A percentile compares a stretch with the other conserved stretches of the same genome.
Conservation (phyloP, 441 rosid genomes). For the Geranium incanum region DNA sequence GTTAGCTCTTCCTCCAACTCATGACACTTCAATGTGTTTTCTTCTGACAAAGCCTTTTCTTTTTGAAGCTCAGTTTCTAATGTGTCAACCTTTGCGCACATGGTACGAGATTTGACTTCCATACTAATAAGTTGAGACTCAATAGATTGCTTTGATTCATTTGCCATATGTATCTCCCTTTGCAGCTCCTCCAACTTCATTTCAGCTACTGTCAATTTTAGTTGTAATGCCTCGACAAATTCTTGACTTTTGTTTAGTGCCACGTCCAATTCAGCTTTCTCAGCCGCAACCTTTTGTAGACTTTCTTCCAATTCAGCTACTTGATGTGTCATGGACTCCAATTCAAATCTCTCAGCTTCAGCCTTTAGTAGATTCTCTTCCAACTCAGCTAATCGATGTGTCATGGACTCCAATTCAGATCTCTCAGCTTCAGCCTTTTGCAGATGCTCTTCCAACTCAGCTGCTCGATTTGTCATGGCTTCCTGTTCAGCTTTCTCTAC, state of each 20-base stretch:
- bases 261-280: slow-evolving; percentile 36
- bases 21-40: slow-evolving; percentile 32
- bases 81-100: slow-evolving; percentile 39
- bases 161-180: slow-evolving; percentile 37
- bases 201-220: slow-evolving; percentile 37
- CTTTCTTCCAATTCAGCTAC: background rate
- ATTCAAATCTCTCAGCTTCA: too few species aligned
- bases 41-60: slow-evolving; percentile 42
- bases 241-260: slow-evolving; percentile 40
- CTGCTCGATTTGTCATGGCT: background rate
- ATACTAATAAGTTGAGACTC: slow-evolving; percentile 48
- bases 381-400: background rate
- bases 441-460: background rate
- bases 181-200: slow-evolving; percentile 39
- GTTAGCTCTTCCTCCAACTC: slow-evolving; percentile 51
- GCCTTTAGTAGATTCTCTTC: background rate
- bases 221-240: slow-evolving; percentile 32
- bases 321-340: too few species aligned
- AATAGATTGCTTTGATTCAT: slow-evolving; percentile 37
- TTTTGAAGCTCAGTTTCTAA: slow-evolving; percentile 39
- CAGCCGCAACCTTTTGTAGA: background rate
- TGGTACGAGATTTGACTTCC: slow-evolving; percentile 44
- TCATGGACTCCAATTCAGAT: too few species aligned
- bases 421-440: too few species aligned
- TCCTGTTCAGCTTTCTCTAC: slow-evolving; percentile 37